phyloP scores from a whole-genome alignment of 345 rosid species.

The Rubroshorea leprosula region DNA sequence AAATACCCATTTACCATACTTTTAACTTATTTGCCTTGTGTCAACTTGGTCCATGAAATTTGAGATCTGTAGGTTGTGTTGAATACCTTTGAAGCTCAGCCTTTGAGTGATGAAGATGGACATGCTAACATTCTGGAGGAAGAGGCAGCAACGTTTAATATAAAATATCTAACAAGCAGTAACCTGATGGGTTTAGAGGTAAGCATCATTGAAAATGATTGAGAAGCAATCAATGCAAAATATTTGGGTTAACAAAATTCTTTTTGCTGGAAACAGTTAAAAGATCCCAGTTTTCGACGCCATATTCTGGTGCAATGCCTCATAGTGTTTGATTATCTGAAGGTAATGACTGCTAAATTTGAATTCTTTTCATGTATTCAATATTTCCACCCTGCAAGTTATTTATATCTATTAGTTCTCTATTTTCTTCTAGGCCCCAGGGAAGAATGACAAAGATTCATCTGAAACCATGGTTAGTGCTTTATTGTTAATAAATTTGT shows the following conservation, averaged over 20 bases:
- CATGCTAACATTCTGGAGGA: constrained; percentile 88
- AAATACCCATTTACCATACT: background rate
- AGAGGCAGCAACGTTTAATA: constrained; percentile 84
- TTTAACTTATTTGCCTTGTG: background rate
- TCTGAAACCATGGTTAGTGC: constrained; percentile 93
- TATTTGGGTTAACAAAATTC: constrained; percentile 13
- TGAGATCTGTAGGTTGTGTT: constrained; percentile 65
- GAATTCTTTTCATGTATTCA: constrained; percentile 7
- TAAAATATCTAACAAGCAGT: constrained; percentile 96
- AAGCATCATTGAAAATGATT: constrained; percentile 18
- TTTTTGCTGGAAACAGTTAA: constrained; percentile 49
- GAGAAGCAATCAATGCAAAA: constrained; percentile 7
- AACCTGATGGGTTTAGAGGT: constrained; percentile 98
- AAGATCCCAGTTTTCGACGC: constrained; percentile 95
- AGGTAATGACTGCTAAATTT: constrained; percentile 41
- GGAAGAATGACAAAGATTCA: constrained; percentile 91
- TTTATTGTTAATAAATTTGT: background rate
- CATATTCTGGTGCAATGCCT: constrained; percentile 97
- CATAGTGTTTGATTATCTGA: constrained; percentile 83
- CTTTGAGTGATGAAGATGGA: constrained; percentile 96
- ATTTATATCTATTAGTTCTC: constrained; percentile 12
- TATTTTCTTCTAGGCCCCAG: constrained; percentile 60
- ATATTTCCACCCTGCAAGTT: constrained; percentile 3
- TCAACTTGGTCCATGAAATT: constrained; percentile 15
- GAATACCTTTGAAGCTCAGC: constrained; percentile 93